Base-by-base conservation (phyloP, 75 land plant genomes). In the Ceratopteris richardii region DNA sequence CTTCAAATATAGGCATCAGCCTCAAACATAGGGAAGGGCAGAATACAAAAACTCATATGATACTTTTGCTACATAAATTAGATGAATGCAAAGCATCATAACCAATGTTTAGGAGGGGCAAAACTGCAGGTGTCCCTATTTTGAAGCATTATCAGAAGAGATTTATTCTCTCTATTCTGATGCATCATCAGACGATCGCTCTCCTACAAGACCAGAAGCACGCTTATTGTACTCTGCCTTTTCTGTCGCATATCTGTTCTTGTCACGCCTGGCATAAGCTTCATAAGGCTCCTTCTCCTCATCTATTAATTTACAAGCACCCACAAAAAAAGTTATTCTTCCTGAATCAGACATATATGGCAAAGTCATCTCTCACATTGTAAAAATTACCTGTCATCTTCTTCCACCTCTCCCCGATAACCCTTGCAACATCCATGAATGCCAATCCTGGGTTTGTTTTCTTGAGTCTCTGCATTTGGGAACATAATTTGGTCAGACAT, bases 281-380 rank as follows among this genome's bases (percentile, higher is more conserved):
- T 77, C 80, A 29, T 23, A 77, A 13, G 77, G 80, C 47, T 62
- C 77, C 54, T 67, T 77, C 58, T 77, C 80, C 17, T 76, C 64
- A 1, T 42, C 66, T 73, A 54, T 52, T 19, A 28, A 60, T 19
- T 33, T 4, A 4, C 37, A 9, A 33, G 9, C 9, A 33, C 7
- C 13, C 5, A 1, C 47, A 62, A 9, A 9, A 69, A 5, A 56
- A 20, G 17, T 26, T 50, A 31, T 62, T 36, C 13, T 9, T 33
- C 37, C 7, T 4, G 37, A 33, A 33, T 4, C 7, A 33, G 37
- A 33, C 3, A 33, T 4, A 33, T 4, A 9, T 33, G 9, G 37
- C n/a, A 33, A 33, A 4, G 37, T 33, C 37, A 33, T 33, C 7
- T 9, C 9, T 9, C 9, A 4, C 6, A 5, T 0, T 19, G 37